These are phyloP conservation scores for Heritiera fomes DNA, from an alignment of 345 rosid genomes.

Conservation along the genomic window DNA sequence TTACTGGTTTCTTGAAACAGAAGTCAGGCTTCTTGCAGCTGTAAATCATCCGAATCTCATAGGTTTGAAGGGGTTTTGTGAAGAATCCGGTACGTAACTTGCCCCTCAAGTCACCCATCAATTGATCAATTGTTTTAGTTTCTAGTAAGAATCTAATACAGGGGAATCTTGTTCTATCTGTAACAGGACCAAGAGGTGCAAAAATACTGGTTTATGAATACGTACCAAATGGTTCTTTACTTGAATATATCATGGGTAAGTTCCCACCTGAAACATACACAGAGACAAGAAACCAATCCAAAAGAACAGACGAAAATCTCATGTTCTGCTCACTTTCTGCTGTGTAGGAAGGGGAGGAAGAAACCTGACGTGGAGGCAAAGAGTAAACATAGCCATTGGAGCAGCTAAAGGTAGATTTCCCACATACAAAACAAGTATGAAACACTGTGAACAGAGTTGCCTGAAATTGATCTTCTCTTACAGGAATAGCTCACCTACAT, in stretches of 20 bases:
- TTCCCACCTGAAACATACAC: not conserved
- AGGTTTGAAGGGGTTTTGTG: conserved; percentile 58
- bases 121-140: not conserved
- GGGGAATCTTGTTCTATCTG: not conserved
- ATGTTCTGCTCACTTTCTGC: not conserved
- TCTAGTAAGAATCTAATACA: not conserved
- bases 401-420: conserved; percentile 50
- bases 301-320: not conserved
- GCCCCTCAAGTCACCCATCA: not conserved
- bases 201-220: conserved; percentile 55
- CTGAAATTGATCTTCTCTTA: not conserved
- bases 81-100: conserved; percentile 43
- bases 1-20: conserved; percentile 40
- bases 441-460: not conserved
- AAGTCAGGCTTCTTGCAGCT: conserved; percentile 50
- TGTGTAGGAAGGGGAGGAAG: conserved; percentile 44
- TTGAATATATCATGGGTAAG: conserved; percentile 57
- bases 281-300: not conserved
- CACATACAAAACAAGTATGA: not conserved
- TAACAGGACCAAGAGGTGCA: conserved; percentile 45
- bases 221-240: conserved; percentile 57
- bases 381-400: conserved; percentile 60
- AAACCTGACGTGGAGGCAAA: conserved; percentile 55
- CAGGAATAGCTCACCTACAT: conserved; percentile 66
- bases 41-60: conserved; percentile 58